These are phyloP conservation scores for Achaetomiella virescens DNA, from an alignment of 495 filamentous ascomycete genomes.

Conservation along the genomic window DNA sequence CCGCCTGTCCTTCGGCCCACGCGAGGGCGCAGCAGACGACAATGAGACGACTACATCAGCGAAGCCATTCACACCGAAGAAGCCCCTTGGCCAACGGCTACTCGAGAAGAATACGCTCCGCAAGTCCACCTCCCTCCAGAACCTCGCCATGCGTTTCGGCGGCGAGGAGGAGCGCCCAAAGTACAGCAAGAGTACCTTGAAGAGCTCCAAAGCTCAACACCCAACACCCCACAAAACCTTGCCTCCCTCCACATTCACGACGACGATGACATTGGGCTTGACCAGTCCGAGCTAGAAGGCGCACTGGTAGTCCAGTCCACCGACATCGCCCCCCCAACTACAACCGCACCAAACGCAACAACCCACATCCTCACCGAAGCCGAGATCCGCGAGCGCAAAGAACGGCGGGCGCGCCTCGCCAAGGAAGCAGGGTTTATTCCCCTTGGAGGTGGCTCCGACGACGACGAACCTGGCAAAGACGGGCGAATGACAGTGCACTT, in stretches of 20 bases:
- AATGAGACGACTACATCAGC: slow-evolving; percentile 26
- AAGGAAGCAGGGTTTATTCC: slow-evolving; percentile 74
- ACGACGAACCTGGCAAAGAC: slow-evolving; percentile 12
- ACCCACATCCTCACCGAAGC: slow-evolving; percentile 63
- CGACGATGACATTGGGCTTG: slow-evolving; percentile 40
- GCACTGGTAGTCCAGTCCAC: slow-evolving; percentile 56
- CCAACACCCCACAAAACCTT: slow-evolving; percentile 62
- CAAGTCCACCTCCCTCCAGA: slow-evolving; percentile 25
- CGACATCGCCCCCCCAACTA: slow-evolving; percentile 11
- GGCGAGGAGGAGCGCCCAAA: slow-evolving; percentile 65
- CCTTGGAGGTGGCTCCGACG: slow-evolving; percentile 53
- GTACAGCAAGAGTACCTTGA: slow-evolving; percentile 85
- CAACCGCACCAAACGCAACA: neutral
- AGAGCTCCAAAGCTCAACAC: slow-evolving; percentile 76
- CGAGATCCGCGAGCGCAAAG: slow-evolving; percentile 92
- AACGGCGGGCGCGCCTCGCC: slow-evolving; percentile 71
- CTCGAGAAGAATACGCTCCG: slow-evolving; percentile 66
- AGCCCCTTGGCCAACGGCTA: slow-evolving; percentile 61
- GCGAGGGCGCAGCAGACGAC: slow-evolving; percentile 49
- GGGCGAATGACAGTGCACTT: slow-evolving; percentile 34
- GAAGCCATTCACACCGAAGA: slow-evolving; percentile 53
- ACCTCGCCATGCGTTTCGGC: slow-evolving; percentile 44
- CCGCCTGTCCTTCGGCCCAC: slow-evolving; percentile 69
- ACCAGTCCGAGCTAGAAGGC: slow-evolving; percentile 50
- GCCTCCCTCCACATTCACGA: slow-evolving; percentile 25